phyloP scores from a whole-genome alignment of 139 green algal genomes.

The Closterium sp. region DNA sequence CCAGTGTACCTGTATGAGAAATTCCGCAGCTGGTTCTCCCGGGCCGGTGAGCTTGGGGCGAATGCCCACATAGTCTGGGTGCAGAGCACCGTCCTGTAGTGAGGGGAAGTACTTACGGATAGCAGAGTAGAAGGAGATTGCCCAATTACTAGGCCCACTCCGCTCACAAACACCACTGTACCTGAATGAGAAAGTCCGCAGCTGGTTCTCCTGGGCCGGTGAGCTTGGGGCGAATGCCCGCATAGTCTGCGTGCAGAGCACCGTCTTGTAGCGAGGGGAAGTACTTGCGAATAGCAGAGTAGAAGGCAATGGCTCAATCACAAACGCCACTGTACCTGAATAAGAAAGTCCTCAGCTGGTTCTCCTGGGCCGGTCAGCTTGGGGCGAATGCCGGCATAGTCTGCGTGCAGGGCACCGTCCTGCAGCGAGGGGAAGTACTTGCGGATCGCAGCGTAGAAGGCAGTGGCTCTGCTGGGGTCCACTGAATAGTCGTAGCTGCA shows the following conservation, averaged over 20 bases:
- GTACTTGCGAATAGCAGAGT: background rate
- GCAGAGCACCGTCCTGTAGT: too few relatives aligned
- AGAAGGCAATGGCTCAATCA: too few relatives aligned
- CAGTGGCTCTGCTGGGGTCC: background rate
- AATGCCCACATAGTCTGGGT: background rate
- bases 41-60: background rate
- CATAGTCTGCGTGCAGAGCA: background rate
- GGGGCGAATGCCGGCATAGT: constrained; percentile 36
- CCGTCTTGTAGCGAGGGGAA: background rate
- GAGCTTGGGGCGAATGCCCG: background rate
- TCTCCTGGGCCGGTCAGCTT: constrained; percentile 28
- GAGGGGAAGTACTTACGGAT: too few relatives aligned
- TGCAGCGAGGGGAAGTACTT: constrained; percentile 73
- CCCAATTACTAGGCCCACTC: too few relatives aligned
- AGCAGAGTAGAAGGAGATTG: too few relatives aligned
- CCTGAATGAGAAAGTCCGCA: constrained; percentile 47
- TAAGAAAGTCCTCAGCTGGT: constrained; percentile 65
- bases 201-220: background rate
- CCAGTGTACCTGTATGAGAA: constrained; percentile 55
- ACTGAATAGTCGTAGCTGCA: constrained; percentile 12
- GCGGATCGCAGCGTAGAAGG: constrained; percentile 72
- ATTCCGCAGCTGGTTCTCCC: background rate
- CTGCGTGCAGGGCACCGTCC: constrained; percentile 60
- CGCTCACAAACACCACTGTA: background rate
- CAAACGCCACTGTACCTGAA: constrained; percentile 45